These are phyloP conservation scores for Sporothrix phasma DNA, from an alignment of 2,329 filamentous ascomycete genomes.

Conservation along the genomic window DNA sequence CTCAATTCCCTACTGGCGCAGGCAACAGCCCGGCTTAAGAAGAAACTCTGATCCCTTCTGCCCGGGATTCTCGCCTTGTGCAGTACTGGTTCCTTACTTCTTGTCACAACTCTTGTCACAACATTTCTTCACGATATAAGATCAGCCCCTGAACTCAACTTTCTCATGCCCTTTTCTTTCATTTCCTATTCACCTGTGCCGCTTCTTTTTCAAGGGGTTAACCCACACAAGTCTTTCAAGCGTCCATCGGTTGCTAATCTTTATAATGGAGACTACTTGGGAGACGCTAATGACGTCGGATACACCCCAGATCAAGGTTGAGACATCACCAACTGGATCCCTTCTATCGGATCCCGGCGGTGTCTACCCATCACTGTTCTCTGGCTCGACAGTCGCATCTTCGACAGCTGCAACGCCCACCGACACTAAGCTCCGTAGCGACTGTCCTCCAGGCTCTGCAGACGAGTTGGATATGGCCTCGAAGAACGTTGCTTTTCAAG, in stretches of 20 bases:
- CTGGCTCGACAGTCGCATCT: conserved; percentile 41
- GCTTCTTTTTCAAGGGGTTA: no score
- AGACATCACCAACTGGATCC: conserved; percentile 45
- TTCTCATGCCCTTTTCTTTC: no score
- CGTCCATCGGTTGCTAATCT: background rate
- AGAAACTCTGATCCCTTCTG: background rate
- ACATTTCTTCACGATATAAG: no score
- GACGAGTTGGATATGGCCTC: background rate
- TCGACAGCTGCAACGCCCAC: conserved; percentile 24
- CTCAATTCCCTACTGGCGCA: conserved; percentile 6
- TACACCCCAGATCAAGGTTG: conserved; percentile 41
- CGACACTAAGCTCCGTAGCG: background rate
- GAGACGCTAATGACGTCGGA: conserved; percentile 18
- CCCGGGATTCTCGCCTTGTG: background rate
- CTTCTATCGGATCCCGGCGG: conserved; percentile 37
- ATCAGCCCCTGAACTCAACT: no score
- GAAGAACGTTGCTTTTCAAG: background rate
- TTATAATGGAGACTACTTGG: conserved; percentile 15
- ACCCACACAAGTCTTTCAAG: no score
- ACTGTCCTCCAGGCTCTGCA: background rate
- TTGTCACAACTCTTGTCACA: background rate
- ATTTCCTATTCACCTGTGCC: no score
- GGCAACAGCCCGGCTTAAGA: conserved; percentile 14
- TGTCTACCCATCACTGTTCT: conserved; percentile 21
- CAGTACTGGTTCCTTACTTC: background rate